Evolutionary conservation across 73 alveolate genomes (phyloP).

Genomic region (Effrenium voratum): DNA sequence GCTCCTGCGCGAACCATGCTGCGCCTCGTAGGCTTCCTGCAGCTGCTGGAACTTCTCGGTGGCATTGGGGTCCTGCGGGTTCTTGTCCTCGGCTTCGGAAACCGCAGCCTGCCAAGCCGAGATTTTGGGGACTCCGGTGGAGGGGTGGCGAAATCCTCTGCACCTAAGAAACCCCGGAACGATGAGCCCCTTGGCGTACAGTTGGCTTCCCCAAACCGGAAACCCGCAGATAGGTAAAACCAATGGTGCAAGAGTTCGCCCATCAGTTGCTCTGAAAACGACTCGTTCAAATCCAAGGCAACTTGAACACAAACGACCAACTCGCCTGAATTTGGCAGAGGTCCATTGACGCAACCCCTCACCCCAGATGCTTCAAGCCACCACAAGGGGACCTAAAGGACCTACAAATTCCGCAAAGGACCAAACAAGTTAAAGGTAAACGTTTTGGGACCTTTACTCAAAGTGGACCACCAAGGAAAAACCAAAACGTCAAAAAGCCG

Average conservation of each 20-base stretch:
- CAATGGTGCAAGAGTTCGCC: not conserved
- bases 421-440: too few relatives aligned
- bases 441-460: too few relatives aligned
- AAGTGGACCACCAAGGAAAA: too few relatives aligned
- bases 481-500: too few relatives aligned
- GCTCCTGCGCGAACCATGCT: not conserved
- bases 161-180: not conserved
- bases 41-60: slow-evolving; percentile 75
- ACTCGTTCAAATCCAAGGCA: too few relatives aligned
- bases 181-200: not conserved
- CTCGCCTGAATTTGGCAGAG: too few relatives aligned
- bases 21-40: slow-evolving; percentile 92
- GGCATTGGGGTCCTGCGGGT: slow-evolving; percentile 89
- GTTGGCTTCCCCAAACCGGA: not conserved
- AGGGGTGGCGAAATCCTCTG: not conserved
- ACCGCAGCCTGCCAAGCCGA: not conserved
- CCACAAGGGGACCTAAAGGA: too few relatives aligned
- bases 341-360: too few relatives aligned
- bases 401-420: too few relatives aligned
- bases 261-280: not conserved
- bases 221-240: not conserved
- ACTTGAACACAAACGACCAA: too few relatives aligned
- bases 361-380: too few relatives aligned
- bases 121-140: not conserved
- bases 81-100: slow-evolving; percentile 38